A percentile compares a stretch with the other conserved stretches of the same genome.
These are phyloP conservation scores for Aspergillus campestris DNA, from an alignment of 495 filamentous ascomycete genomes.

Conservation along the genomic window DNA sequence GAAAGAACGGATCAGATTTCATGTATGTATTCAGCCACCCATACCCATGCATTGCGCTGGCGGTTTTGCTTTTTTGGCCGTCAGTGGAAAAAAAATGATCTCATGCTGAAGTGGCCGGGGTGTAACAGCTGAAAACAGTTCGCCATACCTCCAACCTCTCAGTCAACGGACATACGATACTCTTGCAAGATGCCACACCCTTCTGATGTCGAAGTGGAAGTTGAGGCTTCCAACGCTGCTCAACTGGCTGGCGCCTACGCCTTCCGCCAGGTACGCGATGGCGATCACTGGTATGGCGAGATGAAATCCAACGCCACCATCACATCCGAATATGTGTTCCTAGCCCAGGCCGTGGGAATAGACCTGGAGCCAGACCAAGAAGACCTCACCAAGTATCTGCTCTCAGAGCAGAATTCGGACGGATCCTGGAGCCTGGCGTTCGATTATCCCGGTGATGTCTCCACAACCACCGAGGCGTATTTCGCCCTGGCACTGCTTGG, in stretches of 20 bases:
- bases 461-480: slow-evolving; percentile 27
- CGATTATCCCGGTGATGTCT: slow-evolving; percentile 24
- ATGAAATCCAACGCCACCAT: slow-evolving; percentile 23
- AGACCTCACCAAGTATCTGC: slow-evolving; percentile 7
- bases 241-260: neutral
- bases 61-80: too few species aligned
- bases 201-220: too few species aligned
- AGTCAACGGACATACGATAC: too few species aligned
- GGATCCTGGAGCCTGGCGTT: slow-evolving; percentile 32
- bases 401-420: slow-evolving; percentile 23
- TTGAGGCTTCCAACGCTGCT: too few species aligned
- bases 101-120: too few species aligned
- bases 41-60: too few species aligned
- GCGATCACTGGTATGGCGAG: slow-evolving; percentile 35
- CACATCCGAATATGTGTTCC: slow-evolving; percentile 31
- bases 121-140: too few species aligned
- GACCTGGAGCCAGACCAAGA: slow-evolving; percentile 9
- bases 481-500: slow-evolving; percentile 16
- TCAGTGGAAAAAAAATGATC: too few species aligned
- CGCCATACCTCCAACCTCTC: too few species aligned
- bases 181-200: too few species aligned
- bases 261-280: slow-evolving; percentile 1
- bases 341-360: slow-evolving; percentile 20
- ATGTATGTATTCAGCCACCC: too few species aligned
- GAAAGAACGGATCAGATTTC: too few species aligned